Percentiles rank a stretch among this genome's conserved stretches.
These are phyloP conservation scores for Helenozyma rhizophorensis DNA, from an alignment of 805 yeast genomes.

Conservation along the genomic window DNA sequence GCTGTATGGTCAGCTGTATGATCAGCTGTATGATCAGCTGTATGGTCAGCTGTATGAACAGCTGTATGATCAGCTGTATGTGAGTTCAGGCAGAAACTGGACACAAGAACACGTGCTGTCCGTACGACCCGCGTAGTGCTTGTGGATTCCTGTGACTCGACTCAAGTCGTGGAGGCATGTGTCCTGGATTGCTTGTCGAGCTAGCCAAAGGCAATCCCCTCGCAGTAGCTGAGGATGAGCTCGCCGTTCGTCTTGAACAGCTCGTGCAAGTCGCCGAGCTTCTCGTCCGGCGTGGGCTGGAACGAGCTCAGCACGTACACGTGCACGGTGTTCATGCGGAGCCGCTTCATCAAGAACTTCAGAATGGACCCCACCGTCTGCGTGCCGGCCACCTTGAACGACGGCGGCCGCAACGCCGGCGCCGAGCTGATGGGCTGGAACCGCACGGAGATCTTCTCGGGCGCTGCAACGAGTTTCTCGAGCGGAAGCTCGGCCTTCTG, in stretches of 20 bases:
- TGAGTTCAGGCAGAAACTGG: no score
- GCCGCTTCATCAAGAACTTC: conserved; percentile 34
- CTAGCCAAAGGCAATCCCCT: conserved; percentile 37
- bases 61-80: no score
- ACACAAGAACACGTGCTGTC: no score
- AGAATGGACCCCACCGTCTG: conserved; percentile 45
- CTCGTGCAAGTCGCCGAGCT: conserved; percentile 26
- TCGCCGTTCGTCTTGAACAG: conserved; percentile 31
- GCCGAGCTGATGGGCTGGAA: conserved; percentile 61
- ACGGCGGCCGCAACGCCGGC: conserved; percentile 44
- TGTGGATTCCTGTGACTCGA: no score
- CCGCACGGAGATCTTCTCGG: conserved; percentile 42
- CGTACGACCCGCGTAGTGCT: no score
- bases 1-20: no score
- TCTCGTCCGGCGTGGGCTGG: conserved; percentile 39
- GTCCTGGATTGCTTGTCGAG: no score
- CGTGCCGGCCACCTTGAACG: conserved; percentile 45
- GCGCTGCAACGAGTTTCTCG: not conserved
- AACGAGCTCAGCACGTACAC: conserved; percentile 39
- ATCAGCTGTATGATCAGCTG: no score
- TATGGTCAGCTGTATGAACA: no score
- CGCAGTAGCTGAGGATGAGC: conserved; percentile 36
- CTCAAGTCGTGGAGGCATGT: no score
- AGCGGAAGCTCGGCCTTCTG: not conserved
- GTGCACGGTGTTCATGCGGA: conserved; percentile 17